Conservation (phyloP, 2,329 filamentous ascomycete genomes). For the Capronia coronata region DNA sequence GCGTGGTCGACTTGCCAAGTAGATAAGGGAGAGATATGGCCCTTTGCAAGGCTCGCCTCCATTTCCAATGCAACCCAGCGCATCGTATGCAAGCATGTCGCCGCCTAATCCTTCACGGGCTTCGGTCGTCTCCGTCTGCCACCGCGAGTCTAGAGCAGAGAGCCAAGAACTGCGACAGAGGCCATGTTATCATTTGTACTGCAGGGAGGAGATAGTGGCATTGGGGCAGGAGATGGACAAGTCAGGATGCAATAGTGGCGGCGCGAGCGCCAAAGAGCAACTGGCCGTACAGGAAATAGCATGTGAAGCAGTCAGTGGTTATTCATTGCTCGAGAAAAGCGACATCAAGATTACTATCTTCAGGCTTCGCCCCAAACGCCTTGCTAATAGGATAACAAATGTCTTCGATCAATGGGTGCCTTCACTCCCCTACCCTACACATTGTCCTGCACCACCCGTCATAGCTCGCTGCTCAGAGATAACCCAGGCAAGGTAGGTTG, state of each 20-base stretch:
- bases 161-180: background rate
- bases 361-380: no score
- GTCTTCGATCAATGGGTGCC: background rate
- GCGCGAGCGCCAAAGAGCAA: no score
- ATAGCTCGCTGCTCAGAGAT: conserved; percentile 13
- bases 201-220: background rate
- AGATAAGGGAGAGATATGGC: background rate
- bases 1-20: background rate
- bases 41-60: conserved; percentile 1
- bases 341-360: no score
- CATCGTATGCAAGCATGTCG: background rate
- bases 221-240: background rate
- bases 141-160: background rate
- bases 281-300: no score
- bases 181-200: background rate
- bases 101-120: conserved; percentile 7
- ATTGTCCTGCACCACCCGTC: background rate
- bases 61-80: conserved; percentile 5
- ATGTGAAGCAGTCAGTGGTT: no score
- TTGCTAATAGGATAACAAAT: background rate
- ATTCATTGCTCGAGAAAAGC: no score
- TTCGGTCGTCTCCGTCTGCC: conserved; percentile 21
- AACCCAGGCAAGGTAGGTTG: conserved; percentile 4
- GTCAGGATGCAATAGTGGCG: background rate
- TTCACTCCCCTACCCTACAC: background rate